Evolutionary conservation across 495 filamentous ascomycete species (phyloP).

Genomic region (Penicillium samsonianum): DNA sequence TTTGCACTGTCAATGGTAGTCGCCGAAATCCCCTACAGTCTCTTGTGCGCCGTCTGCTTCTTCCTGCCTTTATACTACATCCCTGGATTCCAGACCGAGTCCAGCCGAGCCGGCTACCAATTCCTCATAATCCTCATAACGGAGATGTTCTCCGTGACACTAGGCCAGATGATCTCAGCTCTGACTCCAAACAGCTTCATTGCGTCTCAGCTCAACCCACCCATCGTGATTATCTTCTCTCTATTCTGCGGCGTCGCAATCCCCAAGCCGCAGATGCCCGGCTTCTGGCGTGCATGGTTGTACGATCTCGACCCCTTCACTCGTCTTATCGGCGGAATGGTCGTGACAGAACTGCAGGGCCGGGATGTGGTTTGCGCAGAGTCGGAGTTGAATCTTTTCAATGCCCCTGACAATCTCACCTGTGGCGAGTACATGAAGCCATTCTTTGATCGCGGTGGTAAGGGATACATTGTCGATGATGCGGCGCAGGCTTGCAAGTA

Average conservation of each 20-base stretch:
- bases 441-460: slow-evolving; percentile 63
- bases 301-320: slow-evolving; percentile 85
- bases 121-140: slow-evolving; percentile 80
- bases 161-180: slow-evolving; percentile 68
- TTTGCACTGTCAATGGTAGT: slow-evolving; percentile 71
- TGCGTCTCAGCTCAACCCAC: slow-evolving; percentile 71
- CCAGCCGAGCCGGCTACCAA: slow-evolving; percentile 71
- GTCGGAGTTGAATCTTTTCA: slow-evolving; percentile 62
- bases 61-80: slow-evolving; percentile 78
- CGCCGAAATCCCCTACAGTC: slow-evolving; percentile 74
- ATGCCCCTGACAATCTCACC: slow-evolving; percentile 57
- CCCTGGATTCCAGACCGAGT: slow-evolving; percentile 56
- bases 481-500: slow-evolving; percentile 66
- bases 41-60: slow-evolving; percentile 72
- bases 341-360: slow-evolving; percentile 71
- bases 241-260: slow-evolving; percentile 85
- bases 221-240: slow-evolving; percentile 75
- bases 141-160: slow-evolving; percentile 72
- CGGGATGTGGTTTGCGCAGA: slow-evolving; percentile 58
- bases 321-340: slow-evolving; percentile 75
- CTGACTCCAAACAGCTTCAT: slow-evolving; percentile 72
- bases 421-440: slow-evolving; percentile 74
- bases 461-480: slow-evolving; percentile 65
- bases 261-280: slow-evolving; percentile 70
- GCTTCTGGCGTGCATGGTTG: slow-evolving; percentile 78